Base-by-base conservation (phyloP, 1,284 basidiomycete species). In the Puccinia novopanici region DNA sequence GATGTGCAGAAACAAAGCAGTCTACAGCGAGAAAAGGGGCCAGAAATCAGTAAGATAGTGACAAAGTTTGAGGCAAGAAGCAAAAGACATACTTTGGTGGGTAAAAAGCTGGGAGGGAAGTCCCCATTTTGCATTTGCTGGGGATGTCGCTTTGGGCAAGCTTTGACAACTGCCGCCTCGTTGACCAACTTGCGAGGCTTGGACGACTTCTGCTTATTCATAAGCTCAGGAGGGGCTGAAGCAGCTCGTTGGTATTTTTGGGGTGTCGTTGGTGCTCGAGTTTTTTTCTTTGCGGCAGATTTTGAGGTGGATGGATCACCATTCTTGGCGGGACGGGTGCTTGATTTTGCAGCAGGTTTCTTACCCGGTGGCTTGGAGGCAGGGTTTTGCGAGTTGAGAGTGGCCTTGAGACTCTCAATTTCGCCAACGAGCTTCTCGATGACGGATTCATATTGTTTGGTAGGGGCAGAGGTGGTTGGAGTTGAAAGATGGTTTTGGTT, bases 1-100 rank as follows among this genome's bases (percentile, higher is more conserved):
- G 65, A 78, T 78, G 42, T 78, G 76, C 1, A 78, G 52, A 55
- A 68, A 52, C n/a, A 78, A 78, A 13, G 76, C 76, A 59, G 48
- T 30, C 76, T 78, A 52, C 24, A 71, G 24, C 4, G 13, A 9
- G 27, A 70, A 37, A 40, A 19, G 3, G 5, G 19, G 37, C 1
- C 37, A 70, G 5, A 42, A 34, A 2, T 34, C 34, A 34, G 34
- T 34, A 34, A 34, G 34, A 1, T 48, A 2, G 8, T 9, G 45
- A 48, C 8, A 6, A 37, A 48, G 45, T 9, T 48, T 68, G 22
- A 34, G 42, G 27, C 2, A 52, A 71, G 24, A 9, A 48, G 22
- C 15, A 55, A 68, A 68, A 45, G 24, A 71, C 72, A 40, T 59
- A 75, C 72, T 37, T 75, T 75, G 40, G 57, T 61, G 22, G 34